phyloP scores from a whole-genome alignment of 306 rosid genomes.

The Elaeagnus macrophylla region DNA sequence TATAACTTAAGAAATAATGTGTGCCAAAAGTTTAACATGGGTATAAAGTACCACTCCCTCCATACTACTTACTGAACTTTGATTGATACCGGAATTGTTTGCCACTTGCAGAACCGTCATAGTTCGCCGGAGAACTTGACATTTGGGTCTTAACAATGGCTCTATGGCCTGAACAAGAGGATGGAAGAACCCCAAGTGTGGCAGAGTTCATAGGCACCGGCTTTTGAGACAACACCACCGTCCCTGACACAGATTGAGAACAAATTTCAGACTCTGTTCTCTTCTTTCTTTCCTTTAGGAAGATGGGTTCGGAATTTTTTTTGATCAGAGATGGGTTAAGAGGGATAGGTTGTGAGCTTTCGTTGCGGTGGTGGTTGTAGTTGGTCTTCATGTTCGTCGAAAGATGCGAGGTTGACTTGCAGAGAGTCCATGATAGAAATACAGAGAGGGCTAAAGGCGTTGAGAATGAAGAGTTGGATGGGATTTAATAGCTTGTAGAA shows the following conservation, averaged over 20 bases:
- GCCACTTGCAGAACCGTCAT: constrained; percentile 12
- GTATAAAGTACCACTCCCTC: too few species aligned
- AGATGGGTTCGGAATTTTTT: constrained; percentile 4
- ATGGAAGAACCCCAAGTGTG: constrained; percentile 49
- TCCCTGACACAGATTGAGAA: constrained; percentile 39
- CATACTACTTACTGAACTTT: constrained; percentile 25
- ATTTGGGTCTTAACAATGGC: constrained; percentile 43
- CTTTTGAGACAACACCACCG: constrained; percentile 51
- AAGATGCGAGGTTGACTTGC: constrained; percentile 69
- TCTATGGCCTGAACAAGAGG: constrained; percentile 54
- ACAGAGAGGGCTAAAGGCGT: too few species aligned
- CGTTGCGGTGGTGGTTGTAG: constrained; percentile 9
- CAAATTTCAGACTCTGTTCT: constrained; percentile 28
- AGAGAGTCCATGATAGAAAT: constrained; percentile 77
- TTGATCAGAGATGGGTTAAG: constrained; percentile 11
- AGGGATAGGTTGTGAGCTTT: constrained; percentile 8
- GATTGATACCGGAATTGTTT: constrained; percentile 22
- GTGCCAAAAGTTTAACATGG: too few species aligned
- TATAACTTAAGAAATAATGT: too few species aligned
- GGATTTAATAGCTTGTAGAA: too few species aligned
- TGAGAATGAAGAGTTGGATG: too few species aligned
- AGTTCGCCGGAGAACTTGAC: constrained; percentile 13
- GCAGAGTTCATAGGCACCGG: constrained; percentile 70
- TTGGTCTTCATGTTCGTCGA: constrained; percentile 53
- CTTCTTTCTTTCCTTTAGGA: constrained; percentile 21